These are phyloP conservation scores for Exophiala spinifera DNA, from an alignment of 2,329 filamentous ascomycete species.

Conservation along the genomic window DNA sequence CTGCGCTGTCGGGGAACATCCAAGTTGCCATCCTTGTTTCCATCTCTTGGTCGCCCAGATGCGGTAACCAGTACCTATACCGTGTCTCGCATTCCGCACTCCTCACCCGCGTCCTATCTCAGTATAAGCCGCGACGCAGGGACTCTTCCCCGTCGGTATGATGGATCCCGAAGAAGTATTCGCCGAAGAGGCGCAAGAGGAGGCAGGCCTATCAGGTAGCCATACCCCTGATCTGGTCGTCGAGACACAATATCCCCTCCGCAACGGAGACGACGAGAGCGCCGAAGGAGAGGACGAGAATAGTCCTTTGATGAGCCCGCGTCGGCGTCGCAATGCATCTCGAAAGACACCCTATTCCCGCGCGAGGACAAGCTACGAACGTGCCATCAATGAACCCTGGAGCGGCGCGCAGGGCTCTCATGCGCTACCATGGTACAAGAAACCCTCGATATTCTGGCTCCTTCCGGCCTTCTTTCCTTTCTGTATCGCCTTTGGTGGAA, in stretches of 20 bases:
- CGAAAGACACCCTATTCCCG: constrained; percentile 12
- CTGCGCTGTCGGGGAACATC: background rate
- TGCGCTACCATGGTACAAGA: constrained; percentile 47
- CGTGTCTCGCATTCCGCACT: background rate
- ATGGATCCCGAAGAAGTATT: constrained; percentile 38
- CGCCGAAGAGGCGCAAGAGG: constrained; percentile 34
- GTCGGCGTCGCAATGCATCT: constrained; percentile 7
- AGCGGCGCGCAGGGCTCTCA: constrained; percentile 37
- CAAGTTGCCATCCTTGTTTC: background rate
- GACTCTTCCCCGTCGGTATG: constrained; percentile 2
- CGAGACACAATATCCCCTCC: constrained; percentile 17
- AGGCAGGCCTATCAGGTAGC: constrained; percentile 25
- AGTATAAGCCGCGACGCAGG: too few species aligned
- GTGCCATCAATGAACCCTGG: constrained; percentile 28
- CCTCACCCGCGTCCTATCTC: background rate
- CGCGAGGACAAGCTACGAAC: constrained; percentile 23
- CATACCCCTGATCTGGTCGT: background rate
- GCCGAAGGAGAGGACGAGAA: constrained; percentile 29
- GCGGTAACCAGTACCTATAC: background rate
- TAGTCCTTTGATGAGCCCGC: constrained; percentile 31
- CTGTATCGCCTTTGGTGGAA: constrained; percentile 80
- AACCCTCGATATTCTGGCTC: constrained; percentile 65
- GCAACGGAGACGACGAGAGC: constrained; percentile 15
- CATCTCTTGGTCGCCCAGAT: background rate
- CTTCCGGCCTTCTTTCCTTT: constrained; percentile 76